Base-by-base conservation (phyloP, 345 rosid species). In the Zanthoxylum bungeanum region DNA sequence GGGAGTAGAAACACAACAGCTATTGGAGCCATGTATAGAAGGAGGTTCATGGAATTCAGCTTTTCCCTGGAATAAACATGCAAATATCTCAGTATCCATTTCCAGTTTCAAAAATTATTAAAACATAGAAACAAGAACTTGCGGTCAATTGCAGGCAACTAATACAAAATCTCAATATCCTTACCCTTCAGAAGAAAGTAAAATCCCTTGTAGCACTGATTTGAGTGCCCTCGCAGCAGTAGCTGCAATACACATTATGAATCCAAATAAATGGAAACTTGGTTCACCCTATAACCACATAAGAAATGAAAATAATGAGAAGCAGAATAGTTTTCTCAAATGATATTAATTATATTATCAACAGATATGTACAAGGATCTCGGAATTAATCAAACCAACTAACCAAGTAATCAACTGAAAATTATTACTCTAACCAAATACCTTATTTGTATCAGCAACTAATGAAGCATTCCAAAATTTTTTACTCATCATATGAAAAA, bases 111-210 rank as follows among this genome's bases (percentile, higher is more conserved):
- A 3, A 52, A 66, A 55, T 47, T 7, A 8, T 7, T 7, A 9
- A 55, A 59, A 30, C 8, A 22, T 30, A 55, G 24, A 58, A 62
- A 10, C 21, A 30, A 71, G 60, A 65, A 53, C 34, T 55, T 34
- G 47, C 1, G 49, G 31, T 42, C n/a, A 33, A 67, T 36, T 2
- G 33, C 2, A 34, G 37, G 0, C 22, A 66, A 34, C 33, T 63
- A 3, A 55, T 17, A 73, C 72, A 11, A 9, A 40, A n/a, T n/a
- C n/a, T n/a, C n/a, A n/a, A n/a, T n/a, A 34, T 66, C 53, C 91
- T 82, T 79, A 95, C 99, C 98, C 97, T 83, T 95, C 99, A 46
- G 97, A 91, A 72, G 99, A 92, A 75, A 95, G 99, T 72, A 95
- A 77, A 80, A 95, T 92, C 55, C 99, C 97, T 78, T 95, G 99